Base-by-base conservation (phyloP, 2,329 filamentous ascomycete genomes). In the Leptoxyphium fumago region DNA sequence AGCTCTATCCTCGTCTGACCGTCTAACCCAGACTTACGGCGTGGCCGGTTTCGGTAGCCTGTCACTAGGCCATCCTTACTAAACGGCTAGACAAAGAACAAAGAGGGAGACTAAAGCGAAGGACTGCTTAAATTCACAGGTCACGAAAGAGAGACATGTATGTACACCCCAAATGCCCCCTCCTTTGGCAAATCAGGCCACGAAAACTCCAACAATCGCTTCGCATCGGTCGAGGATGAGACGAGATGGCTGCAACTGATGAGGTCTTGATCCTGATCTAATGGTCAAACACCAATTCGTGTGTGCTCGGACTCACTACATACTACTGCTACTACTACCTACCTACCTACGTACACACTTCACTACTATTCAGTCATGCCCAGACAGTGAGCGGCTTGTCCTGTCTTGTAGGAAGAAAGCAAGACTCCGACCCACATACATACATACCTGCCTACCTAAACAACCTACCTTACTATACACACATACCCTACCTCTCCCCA, bases 51-150 rank as follows among this genome's bases (percentile, higher is more conserved):
- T 36, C 32, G 32, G 32, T 36, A 36, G 15, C 15, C 32, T 36
- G 32, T 36, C 32, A 36, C 32, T 36, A 36, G 32, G 32, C 32
- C 32, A 13, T 36, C 32, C 17, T 40, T 14, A 17, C 38, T 17
- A 40, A 21, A 40, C 21, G 38, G 18, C 38, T 28, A 40, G 21
- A 40, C 38, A 40, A 40, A 17, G 38, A 40, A 40, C 38, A 40
- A 40, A 40, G 38, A 40, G 18, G 21, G 38, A 28, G 11, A 18
- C 38, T 17, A 28, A 13, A 40, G 38, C 34, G 32, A 36, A 13
- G 32, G 32, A 36, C 15, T 13, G 32, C 11, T 15, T 36, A 15
- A 13, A 36, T 15, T 9, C 32, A 36, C 32, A 36, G 11, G 32
- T 36, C 15, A 15, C 15, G 15, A 36, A 15, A 36, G 32, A 36